Base-by-base conservation (phyloP, 202 grass and related monocot species). In the Zizania palustris region DNA sequence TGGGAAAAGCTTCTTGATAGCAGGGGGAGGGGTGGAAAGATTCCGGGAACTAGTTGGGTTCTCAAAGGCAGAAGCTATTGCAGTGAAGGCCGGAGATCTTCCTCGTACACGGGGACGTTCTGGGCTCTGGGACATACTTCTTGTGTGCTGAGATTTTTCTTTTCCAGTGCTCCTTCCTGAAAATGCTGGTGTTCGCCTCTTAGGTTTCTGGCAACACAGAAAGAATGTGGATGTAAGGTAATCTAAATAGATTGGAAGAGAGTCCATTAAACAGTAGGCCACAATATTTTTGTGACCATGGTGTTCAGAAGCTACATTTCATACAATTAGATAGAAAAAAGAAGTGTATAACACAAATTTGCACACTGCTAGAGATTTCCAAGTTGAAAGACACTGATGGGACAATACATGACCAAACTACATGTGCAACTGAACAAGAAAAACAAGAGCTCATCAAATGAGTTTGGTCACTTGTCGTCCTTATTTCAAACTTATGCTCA, bases 121-220 rank as follows among this genome's bases (percentile, higher is more conserved):
- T 20, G 96, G 96, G 74, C 92, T 99, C 54, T 91, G 92, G 16
- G 96, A 92, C 92, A 96, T 92, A 84, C 96, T 99, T 93, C 96
- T 88, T 16, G 89, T 76, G 51, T 83, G 85, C 59, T 99, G 92
- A 81, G 96, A 95, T 80, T 86, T 88, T 43, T 96, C 92, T 83
- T 88, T 85, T 75, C 85, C 85, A 2, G 39, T 45, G 28, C 74
- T 76, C 34, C 87, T 86, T 67, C 95, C 88, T 44, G 83, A 81
- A 76, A 86, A 75, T 50, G 75, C 70, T 19, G 66, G 60, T 57
- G 88, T 74, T 60, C 89, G 83, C 40, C 96, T 74, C 76, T 99
- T 99, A 16, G 96, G 89, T 74, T 90, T 99, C 96, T 99, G 85
- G 65, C 76, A 54, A 85, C 38, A 77, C 53, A 56, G 60, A 55